These are phyloP conservation scores for Polyporus tsugae DNA, from an alignment of 1,284 basidiomycete species.

Conservation along the genomic window DNA sequence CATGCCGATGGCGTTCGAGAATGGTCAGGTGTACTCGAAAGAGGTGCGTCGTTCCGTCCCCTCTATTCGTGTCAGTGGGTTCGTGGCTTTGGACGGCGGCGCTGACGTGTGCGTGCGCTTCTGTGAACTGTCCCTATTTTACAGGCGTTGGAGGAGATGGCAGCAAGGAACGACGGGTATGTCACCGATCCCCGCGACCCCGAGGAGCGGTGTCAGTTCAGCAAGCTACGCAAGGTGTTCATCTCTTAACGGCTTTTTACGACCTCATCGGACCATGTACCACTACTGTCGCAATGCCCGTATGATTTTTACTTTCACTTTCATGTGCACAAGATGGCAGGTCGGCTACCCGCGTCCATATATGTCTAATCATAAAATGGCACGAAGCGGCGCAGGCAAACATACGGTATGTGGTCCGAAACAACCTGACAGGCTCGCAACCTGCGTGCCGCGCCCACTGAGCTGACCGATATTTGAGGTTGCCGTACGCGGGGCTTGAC, in stretches of 20 bases:
- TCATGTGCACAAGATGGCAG: not conserved
- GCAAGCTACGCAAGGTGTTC: slow-evolving; percentile 84
- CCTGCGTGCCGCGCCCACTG: not conserved
- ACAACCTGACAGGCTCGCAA: not conserved
- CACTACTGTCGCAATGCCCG: not conserved
- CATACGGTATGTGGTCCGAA: slow-evolving; percentile 1
- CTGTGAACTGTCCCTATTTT: too few species aligned
- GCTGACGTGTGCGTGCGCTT: slow-evolving; percentile 5
- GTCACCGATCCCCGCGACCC: slow-evolving; percentile 85
- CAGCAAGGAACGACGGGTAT: slow-evolving; percentile 72
- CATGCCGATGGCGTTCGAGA: slow-evolving; percentile 90
- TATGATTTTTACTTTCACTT: not conserved
- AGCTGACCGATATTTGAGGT: not conserved
- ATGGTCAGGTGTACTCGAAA: slow-evolving; percentile 92
- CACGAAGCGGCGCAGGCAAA: not conserved
- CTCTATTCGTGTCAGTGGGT: not conserved
- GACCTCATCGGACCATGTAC: slow-evolving; percentile 7
- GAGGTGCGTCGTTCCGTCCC: slow-evolving; percentile 35
- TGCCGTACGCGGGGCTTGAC: not conserved
- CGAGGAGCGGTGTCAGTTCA: slow-evolving; percentile 68
- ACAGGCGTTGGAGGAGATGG: slow-evolving; percentile 87
- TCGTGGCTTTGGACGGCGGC: not conserved
- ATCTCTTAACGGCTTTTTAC: slow-evolving; percentile 62
- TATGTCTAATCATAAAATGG: not conserved
- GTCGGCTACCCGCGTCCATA: not conserved